These are phyloP conservation scores for Coleophoma eucalyptorum DNA, from an alignment of 2,329 filamentous ascomycete genomes.

Conservation along the genomic window DNA sequence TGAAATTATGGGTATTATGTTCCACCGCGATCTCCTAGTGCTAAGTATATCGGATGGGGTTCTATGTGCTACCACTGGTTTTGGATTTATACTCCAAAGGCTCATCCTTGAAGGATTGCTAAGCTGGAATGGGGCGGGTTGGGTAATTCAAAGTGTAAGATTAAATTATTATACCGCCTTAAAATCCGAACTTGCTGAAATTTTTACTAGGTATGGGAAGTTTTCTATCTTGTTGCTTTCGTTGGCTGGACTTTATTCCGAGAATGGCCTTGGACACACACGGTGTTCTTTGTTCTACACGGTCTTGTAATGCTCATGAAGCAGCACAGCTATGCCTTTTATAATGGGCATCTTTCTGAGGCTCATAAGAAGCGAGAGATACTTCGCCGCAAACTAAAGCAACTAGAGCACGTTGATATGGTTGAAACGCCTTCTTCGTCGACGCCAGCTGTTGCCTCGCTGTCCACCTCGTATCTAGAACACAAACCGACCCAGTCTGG, in stretches of 20 bases:
- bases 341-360: constrained; percentile 69
- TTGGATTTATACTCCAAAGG: constrained; percentile 63
- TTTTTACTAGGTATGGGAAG: constrained; percentile 58
- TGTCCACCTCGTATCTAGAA: constrained; percentile 43
- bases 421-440: constrained; percentile 38
- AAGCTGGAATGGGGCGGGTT: constrained; percentile 65
- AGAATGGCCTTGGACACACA: constrained; percentile 82
- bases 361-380: constrained; percentile 46
- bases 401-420: constrained; percentile 51
- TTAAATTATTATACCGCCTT: neutral
- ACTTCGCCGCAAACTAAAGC: constrained; percentile 46
- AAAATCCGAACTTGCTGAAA: neutral
- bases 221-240: constrained; percentile 55
- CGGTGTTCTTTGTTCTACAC: constrained; percentile 73
- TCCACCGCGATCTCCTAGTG: constrained; percentile 49
- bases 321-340: constrained; percentile 76
- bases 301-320: constrained; percentile 79
- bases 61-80: constrained; percentile 63
- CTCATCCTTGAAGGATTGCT: constrained; percentile 55
- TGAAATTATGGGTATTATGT: constrained; percentile 70
- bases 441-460: constrained; percentile 34
- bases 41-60: constrained; percentile 61
- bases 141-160: constrained; percentile 67
- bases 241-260: constrained; percentile 65
- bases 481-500: constrained; percentile 35